Evolutionary conservation across 1,284 basidiomycete species (phyloP).

Genomic region (Ganoderma meredithae): DNA sequence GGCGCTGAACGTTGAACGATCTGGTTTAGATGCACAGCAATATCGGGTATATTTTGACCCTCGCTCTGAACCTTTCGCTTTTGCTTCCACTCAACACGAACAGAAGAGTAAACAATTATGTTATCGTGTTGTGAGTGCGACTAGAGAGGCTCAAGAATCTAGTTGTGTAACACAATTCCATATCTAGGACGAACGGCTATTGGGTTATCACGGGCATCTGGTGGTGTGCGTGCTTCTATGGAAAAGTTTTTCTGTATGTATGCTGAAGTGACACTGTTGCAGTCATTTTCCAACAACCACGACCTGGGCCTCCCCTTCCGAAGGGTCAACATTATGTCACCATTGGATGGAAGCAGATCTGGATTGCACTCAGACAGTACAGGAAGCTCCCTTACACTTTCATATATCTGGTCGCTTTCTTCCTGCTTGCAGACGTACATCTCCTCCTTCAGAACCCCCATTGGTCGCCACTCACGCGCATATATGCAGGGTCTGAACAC

Average conservation of each 20-base stretch:
- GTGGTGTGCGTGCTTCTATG: slow-evolving; percentile 70
- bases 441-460: not conserved
- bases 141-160: too few species aligned
- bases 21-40: slow-evolving; percentile 72
- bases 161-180: slow-evolving; percentile 13
- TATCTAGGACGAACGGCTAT: slow-evolving; percentile 70
- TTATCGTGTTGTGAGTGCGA: slow-evolving; percentile 61
- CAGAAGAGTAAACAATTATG: slow-evolving; percentile 77
- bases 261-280: slow-evolving; percentile 3
- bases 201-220: slow-evolving; percentile 80
- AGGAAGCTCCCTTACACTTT: slow-evolving; percentile 80
- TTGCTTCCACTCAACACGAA: slow-evolving; percentile 74
- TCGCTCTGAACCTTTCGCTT: slow-evolving; percentile 75
- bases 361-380: slow-evolving; percentile 72
- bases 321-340: slow-evolving; percentile 77
- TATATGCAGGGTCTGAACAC: slow-evolving; percentile 73
- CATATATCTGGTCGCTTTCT: slow-evolving; percentile 76
- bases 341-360: slow-evolving; percentile 87
- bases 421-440: slow-evolving; percentile 78
- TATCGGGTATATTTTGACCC: slow-evolving; percentile 73
- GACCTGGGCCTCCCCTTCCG: slow-evolving; percentile 76
- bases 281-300: slow-evolving; percentile 82
- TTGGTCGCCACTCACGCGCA: slow-evolving; percentile 1
- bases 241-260: not conserved
- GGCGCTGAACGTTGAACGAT: not conserved